Evolutionary conservation across 163 green algal species (phyloP), one percentile per base, ranked within the genome.

Genomic region (Chlorella variabilis): DNA sequence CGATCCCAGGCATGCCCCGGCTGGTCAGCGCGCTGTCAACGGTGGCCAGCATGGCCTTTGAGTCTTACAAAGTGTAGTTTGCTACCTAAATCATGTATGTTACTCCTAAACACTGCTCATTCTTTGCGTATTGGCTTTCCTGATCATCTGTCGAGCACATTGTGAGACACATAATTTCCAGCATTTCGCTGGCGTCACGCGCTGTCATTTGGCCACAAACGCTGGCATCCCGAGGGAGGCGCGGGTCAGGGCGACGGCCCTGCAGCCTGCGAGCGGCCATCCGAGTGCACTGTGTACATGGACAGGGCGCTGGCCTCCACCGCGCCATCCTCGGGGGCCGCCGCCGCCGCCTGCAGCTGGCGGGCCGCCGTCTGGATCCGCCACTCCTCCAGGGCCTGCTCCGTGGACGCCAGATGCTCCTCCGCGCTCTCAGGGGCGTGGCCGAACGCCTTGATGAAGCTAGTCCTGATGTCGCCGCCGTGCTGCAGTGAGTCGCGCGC

Each of bases 401-500:
- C 69, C 27, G 49, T 42, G 6, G 29, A 33, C 4, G 29, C 69
- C 45, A 31, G 15, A 21, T 48, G n/a, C 59, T 67, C 23, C 27
- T 58, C 67, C 29, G n/a, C n/a, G 33, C 42, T 42, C 1, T 76
- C 69, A 4, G 69, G 69, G 13, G 69, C 42, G 18, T 27, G n/a
- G 4, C 69, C 69, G 62, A 76, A 76, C 6, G 45, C 66, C 69
- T 76, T 76, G 42, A 76, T 63, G 69, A 76, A 76, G 45, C 45
- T 76, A 6, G 69, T 27, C 7, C 66, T 39, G 27, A 74, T 27
- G 66, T 74, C n/a, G 39, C 66, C 66, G 6, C 66, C 66, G 27
- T 76, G 69, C 27, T 76, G n/a, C 42, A 63, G 11, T 6, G 42
- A 48, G 42, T 76, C 69, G 3, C 45, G 45, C 2, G 69, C 69